These are phyloP conservation scores for Stipa capillata DNA, from an alignment of 176 grass and related monocot species.

Conservation along the genomic window DNA sequence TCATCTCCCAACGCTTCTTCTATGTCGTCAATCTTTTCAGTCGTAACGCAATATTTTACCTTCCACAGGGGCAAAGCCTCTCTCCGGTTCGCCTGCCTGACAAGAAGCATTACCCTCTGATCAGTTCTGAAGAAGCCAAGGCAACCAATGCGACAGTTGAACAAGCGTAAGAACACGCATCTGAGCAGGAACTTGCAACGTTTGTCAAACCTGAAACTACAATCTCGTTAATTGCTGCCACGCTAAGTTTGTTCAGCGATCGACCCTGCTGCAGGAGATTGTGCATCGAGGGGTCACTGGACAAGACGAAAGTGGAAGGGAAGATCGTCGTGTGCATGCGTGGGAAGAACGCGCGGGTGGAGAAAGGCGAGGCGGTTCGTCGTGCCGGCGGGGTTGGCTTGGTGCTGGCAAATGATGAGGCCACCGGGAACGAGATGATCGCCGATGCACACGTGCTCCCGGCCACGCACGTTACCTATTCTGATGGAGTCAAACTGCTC, in stretches of 20 bases:
- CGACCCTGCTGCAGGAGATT: conserved; percentile 32
- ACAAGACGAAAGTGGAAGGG: conserved; percentile 45
- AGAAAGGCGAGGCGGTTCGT: conserved; percentile 62
- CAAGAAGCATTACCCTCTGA: conserved; percentile 49
- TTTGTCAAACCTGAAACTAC: not conserved
- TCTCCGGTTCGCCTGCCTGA: conserved; percentile 33
- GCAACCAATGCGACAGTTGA: conserved; percentile 11
- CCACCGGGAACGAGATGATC: conserved; percentile 76
- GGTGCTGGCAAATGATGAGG: conserved; percentile 55
- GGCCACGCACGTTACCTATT: conserved; percentile 70
- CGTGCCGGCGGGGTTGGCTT: conserved; percentile 52
- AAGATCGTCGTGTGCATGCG: conserved; percentile 80
- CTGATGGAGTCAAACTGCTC: conserved; percentile 32
- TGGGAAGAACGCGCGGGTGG: conserved; percentile 60
- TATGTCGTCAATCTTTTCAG: not conserved
- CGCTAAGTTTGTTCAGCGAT: not conserved
- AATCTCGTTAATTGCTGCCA: too few relatives aligned
- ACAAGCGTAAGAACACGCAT: conserved; percentile 41
- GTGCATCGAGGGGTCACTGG: conserved; percentile 47
- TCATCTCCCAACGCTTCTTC: not conserved
- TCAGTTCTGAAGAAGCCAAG: conserved; percentile 54
- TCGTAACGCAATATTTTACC: not conserved
- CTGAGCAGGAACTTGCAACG: not conserved
- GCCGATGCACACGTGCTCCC: conserved; percentile 91
- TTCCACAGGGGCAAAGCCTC: conserved; percentile 66